These are phyloP conservation scores for Suillus americanus DNA, from an alignment of 768 basidiomycete genomes.

Conservation along the genomic window DNA sequence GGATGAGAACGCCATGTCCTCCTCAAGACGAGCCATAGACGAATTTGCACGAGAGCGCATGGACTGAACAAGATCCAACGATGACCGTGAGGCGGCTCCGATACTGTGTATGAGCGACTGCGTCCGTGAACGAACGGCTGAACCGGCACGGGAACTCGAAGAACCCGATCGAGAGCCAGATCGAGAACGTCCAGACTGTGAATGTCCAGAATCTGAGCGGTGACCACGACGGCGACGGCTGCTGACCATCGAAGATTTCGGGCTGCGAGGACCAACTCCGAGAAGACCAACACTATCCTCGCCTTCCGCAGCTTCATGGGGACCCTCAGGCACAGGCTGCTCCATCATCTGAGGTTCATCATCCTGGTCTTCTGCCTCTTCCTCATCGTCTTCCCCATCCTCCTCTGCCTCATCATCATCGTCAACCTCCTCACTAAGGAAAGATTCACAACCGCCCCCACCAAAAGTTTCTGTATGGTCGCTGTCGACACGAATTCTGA, in stretches of 20 bases:
- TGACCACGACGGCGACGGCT: slow-evolving; percentile 33
- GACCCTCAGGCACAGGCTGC: slow-evolving; percentile 49
- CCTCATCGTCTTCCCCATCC: slow-evolving; percentile 29
- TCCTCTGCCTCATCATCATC: slow-evolving; percentile 20
- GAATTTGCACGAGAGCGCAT: slow-evolving; percentile 59
- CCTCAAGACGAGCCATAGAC: slow-evolving; percentile 68
- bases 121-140: slow-evolving; percentile 59
- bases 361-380: slow-evolving; percentile 31
- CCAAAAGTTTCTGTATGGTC: slow-evolving; percentile 27
- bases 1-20: slow-evolving; percentile 41
- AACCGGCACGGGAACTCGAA: slow-evolving; percentile 44
- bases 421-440: slow-evolving; percentile 28
- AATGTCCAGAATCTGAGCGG: slow-evolving; percentile 21
- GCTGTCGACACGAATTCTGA: slow-evolving; percentile 30
- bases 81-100: slow-evolving; percentile 59
- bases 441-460: slow-evolving; percentile 29
- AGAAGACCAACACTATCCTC: slow-evolving; percentile 63
- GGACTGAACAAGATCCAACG: slow-evolving; percentile 53
- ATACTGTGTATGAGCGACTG: slow-evolving; percentile 69
- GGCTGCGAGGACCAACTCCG: slow-evolving; percentile 48
- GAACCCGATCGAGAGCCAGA: slow-evolving; percentile 24
- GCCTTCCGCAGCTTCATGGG: slow-evolving; percentile 59
- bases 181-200: slow-evolving; percentile 36
- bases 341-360: slow-evolving; percentile 39
- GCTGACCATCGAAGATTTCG: slow-evolving; percentile 41